Evolutionary conservation across 306 rosid species (phyloP).

Genomic region (Gynostemma pentaphyllum): DNA sequence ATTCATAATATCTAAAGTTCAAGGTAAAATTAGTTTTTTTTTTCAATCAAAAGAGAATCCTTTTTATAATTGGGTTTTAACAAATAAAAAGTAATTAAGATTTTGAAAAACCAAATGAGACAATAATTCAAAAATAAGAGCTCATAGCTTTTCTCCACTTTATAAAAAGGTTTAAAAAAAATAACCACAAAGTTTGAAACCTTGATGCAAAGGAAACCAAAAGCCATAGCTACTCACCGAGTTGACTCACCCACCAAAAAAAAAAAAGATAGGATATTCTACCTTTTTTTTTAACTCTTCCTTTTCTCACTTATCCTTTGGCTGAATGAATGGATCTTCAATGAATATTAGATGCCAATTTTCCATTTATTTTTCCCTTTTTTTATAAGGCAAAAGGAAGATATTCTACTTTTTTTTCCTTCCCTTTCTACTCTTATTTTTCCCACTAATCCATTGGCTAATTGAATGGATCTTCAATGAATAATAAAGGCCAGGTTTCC

Average conservation of each 20-base stretch:
- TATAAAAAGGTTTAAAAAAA: neutral
- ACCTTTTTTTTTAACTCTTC: neutral
- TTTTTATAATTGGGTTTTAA: too few species aligned
- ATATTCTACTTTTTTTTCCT: neutral
- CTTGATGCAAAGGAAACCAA: slow-evolving; percentile 3
- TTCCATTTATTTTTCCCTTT: too few species aligned
- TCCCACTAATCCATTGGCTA: neutral
- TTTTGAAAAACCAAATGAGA: neutral
- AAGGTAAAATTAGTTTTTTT: too few species aligned
- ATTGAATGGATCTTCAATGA: neutral
- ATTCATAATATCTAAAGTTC: too few species aligned
- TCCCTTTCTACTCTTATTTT: neutral
- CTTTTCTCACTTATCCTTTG: neutral
- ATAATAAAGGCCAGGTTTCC: neutral
- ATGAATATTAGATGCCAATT: neutral
- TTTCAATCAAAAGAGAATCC: too few species aligned
- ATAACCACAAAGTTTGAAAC: neutral
- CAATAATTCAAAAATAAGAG: too few species aligned
- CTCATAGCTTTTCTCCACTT: neutral
- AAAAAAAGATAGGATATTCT: neutral
- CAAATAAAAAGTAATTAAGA: too few species aligned
- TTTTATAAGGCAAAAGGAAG: too few species aligned
- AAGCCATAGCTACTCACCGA: neutral
- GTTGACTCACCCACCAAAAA: neutral
- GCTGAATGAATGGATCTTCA: neutral